Conservation (phyloP, 1,139 yeast genomes). For the Meyerozyma guilliermondii region DNA sequence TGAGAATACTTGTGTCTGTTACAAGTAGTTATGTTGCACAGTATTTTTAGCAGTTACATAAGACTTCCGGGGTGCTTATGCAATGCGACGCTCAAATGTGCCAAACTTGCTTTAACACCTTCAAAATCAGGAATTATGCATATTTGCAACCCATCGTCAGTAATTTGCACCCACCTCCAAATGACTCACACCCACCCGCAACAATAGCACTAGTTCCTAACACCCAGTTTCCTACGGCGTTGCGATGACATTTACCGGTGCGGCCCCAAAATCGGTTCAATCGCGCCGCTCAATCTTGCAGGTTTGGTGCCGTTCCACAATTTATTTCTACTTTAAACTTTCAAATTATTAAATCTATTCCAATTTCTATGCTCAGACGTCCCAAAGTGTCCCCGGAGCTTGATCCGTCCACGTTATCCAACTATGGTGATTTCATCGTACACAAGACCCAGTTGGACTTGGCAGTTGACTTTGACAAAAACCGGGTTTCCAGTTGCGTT, state of each 20-base stretch:
- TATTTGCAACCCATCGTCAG: too few species aligned
- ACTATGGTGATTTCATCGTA: constrained; percentile 53
- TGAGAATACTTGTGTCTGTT: not conserved
- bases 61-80: not conserved
- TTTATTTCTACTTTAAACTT: too few species aligned
- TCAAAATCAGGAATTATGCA: too few species aligned
- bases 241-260: not conserved
- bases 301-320: not conserved
- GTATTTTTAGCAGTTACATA: not conserved
- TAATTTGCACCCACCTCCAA: too few species aligned
- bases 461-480: constrained; percentile 50
- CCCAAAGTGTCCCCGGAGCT: constrained; percentile 51
- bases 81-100: not conserved
- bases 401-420: constrained; percentile 76
- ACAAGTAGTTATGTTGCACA: not conserved
- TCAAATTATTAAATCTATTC: too few species aligned
- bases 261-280: not conserved
- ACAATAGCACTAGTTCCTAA: too few species aligned
- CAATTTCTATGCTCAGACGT: not conserved
- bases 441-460: constrained; percentile 48
- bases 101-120: not conserved
- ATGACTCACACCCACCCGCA: too few species aligned
- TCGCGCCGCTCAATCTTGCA: not conserved
- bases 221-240: too few species aligned
- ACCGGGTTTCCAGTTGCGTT: constrained; percentile 55